Percentiles rank a stretch among this genome's conserved stretches.
Evolutionary conservation across 2,329 filamentous ascomycete genomes (phyloP).

Genomic region (Fusarium sp.): DNA sequence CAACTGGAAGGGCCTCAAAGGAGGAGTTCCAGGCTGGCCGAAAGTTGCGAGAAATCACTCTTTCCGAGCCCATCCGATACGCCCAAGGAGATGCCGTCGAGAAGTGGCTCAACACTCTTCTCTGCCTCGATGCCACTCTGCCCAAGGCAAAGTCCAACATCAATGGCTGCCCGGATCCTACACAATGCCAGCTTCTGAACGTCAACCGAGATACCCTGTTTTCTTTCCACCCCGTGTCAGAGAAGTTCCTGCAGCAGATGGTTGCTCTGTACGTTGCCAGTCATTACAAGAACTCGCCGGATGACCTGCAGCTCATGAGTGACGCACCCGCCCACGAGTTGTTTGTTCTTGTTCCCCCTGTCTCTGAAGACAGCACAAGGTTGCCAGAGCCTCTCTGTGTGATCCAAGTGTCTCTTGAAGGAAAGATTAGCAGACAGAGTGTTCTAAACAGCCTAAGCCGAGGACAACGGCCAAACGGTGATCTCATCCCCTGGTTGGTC

Average conservation of each 20-base stretch:
- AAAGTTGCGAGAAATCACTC: slow-evolving; percentile 87
- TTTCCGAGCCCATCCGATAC: slow-evolving; percentile 94
- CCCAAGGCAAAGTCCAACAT: slow-evolving; percentile 76
- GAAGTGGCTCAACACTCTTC: slow-evolving; percentile 92
- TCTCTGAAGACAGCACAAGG: slow-evolving; percentile 76
- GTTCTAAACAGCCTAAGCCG: slow-evolving; percentile 88
- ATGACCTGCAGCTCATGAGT: slow-evolving; percentile 98
- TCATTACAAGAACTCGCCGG: slow-evolving; percentile 97
- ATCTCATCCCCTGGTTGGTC: slow-evolving; percentile 96
- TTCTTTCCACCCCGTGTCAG: slow-evolving; percentile 95
- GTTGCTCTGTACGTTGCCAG: slow-evolving; percentile 96
- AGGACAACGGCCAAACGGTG: slow-evolving; percentile 87
- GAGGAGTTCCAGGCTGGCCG: slow-evolving; percentile 71
- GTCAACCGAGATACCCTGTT: slow-evolving; percentile 98
- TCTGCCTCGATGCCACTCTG: slow-evolving; percentile 92
- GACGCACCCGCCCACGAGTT: slow-evolving; percentile 96
- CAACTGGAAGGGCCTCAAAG: slow-evolving; percentile 76
- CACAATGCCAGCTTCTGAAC: slow-evolving; percentile 87
- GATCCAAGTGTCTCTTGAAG: slow-evolving; percentile 92
- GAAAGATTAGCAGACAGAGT: slow-evolving; percentile 91
- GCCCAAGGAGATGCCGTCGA: slow-evolving; percentile 89
- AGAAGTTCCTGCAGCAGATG: slow-evolving; percentile 98
- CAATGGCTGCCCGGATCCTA: slow-evolving; percentile 86
- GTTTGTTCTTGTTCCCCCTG: slow-evolving; percentile 89
- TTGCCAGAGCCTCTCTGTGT: slow-evolving; percentile 94